Evolutionary conservation across 352 stramenopile genomes (phyloP), one percentile per base, ranked within the genome.

Genomic region (Pythium coloratum): DNA sequence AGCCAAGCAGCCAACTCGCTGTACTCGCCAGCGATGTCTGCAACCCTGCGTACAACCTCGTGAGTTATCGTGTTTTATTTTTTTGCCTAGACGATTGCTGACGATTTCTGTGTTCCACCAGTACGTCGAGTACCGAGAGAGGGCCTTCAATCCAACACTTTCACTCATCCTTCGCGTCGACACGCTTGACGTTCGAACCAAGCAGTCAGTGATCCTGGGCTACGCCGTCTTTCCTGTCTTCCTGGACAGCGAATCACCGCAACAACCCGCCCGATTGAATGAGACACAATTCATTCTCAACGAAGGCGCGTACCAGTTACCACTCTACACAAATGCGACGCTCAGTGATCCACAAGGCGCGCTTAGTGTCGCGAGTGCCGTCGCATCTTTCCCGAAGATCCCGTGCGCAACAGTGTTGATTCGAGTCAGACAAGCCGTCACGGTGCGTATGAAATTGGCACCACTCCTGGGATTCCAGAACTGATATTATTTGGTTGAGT

Each of bases 141-240:
- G 78, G 46, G 63, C 42, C 2, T 92, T 96, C 69, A 90, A 95
- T 30, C 84, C 89, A 33, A 94, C 83, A 1, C 67, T 91, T 32
- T 96, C 88, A n/a, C 66, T 96, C 16, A 62, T 97, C 32, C 78
- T 97, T 40, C 84, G 91, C 20, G 53, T 97, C 12, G 91, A 97
- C 49, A 96, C 89, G 1, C 64, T 97, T 38, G 82, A 97, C 55
- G 14, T 71, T 2, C 55, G 62, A 32, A 87, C 76, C 8, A 86
- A 81, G 51, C 58, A 71, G 20, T 67, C 84, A 6, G 72, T 79
- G 12, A 93, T 91, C 18, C 57, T 96, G 30, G 91, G 88, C 6
- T 97, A 97, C 57, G 71, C 80, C 1, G 47, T 80, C 0, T 67
- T 95, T 18, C 72, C 89, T 2, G 66, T 90, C 3, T 97, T 97